Evolutionary conservation across 192 early-diverging fungal species (phyloP).

Genomic region (Umbelopsis sp.): DNA sequence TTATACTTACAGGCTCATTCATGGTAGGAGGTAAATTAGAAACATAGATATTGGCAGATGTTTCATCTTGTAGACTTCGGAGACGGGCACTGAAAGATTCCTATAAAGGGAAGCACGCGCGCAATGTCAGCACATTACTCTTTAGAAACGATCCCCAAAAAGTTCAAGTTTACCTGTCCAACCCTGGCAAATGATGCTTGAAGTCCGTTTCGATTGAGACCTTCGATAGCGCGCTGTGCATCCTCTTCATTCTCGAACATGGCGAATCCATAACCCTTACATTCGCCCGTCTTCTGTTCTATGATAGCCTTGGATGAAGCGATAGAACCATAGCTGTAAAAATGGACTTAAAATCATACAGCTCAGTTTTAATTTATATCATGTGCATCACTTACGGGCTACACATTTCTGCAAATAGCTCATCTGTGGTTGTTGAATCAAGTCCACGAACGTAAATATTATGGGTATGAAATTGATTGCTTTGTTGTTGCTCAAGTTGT

Average conservation of each 20-base stretch:
- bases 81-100: conserved; percentile 74
- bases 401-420: conserved; percentile 63
- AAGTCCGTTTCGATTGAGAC: conserved; percentile 62
- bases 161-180: conserved; percentile 40
- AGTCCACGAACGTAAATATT: conserved; percentile 87
- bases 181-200: conserved; percentile 80
- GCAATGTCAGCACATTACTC: background rate
- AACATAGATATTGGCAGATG: conserved; percentile 81
- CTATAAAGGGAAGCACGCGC: conserved; percentile 22
- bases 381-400: conserved; percentile 49
- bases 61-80: conserved; percentile 71
- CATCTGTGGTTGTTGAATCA: conserved; percentile 68
- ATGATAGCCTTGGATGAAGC: conserved; percentile 85
- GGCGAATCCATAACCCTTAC: conserved; percentile 91
- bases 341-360: background rate
- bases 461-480: conserved; percentile 44
- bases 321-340: conserved; percentile 65
- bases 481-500: conserved; percentile 18
- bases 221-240: conserved; percentile 69
- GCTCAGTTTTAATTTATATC: background rate
- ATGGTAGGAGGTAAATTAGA: conserved; percentile 79
- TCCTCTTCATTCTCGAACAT: conserved; percentile 76
- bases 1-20: conserved; percentile 63
- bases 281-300: conserved; percentile 74
- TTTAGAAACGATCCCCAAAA: background rate